Evolutionary conservation across 2,329 filamentous ascomycete genomes (phyloP).

Genomic region (Penicillium frequentans): DNA sequence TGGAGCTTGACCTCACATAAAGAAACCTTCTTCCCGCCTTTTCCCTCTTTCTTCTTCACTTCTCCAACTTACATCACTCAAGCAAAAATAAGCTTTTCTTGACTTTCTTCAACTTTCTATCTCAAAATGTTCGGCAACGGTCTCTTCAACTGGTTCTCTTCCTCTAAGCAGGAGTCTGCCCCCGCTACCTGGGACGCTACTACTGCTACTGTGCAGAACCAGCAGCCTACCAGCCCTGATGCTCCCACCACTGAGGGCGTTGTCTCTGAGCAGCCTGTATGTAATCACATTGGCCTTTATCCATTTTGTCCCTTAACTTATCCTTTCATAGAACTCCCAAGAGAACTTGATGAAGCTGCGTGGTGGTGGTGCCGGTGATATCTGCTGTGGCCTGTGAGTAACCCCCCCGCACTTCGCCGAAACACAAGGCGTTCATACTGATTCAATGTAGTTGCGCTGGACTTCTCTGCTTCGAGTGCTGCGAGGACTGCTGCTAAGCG

Average conservation of each 20-base stretch:
- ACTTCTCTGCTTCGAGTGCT: slow-evolving; percentile 33
- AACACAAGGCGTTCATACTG: background rate
- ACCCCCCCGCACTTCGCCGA: background rate
- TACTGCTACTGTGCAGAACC: slow-evolving; percentile 23
- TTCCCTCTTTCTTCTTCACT: background rate
- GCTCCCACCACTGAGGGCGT: slow-evolving; percentile 21
- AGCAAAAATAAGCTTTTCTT: background rate
- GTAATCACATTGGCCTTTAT: background rate
- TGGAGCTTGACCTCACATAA: slow-evolving; percentile 1
- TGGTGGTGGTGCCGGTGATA: slow-evolving; percentile 30
- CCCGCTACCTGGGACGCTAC: slow-evolving; percentile 20
- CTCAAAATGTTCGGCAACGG: slow-evolving; percentile 20
- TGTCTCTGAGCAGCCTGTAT: slow-evolving; percentile 26
- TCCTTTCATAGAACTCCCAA: slow-evolving; percentile 13
- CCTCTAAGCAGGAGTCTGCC: slow-evolving; percentile 18
- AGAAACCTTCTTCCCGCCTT: background rate
- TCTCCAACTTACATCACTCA: background rate
- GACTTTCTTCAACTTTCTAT: background rate
- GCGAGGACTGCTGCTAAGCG: slow-evolving; percentile 32
- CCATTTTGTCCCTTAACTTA: background rate
- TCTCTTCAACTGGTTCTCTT: slow-evolving; percentile 28
- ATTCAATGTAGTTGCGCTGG: slow-evolving; percentile 26
- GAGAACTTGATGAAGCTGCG: slow-evolving; percentile 29
- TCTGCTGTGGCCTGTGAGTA: slow-evolving; percentile 35
- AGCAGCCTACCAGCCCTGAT: slow-evolving; percentile 28